These are phyloP conservation scores for Juncus inflexus DNA, from an alignment of 176 grass and related monocot genomes.

Conservation along the genomic window DNA sequence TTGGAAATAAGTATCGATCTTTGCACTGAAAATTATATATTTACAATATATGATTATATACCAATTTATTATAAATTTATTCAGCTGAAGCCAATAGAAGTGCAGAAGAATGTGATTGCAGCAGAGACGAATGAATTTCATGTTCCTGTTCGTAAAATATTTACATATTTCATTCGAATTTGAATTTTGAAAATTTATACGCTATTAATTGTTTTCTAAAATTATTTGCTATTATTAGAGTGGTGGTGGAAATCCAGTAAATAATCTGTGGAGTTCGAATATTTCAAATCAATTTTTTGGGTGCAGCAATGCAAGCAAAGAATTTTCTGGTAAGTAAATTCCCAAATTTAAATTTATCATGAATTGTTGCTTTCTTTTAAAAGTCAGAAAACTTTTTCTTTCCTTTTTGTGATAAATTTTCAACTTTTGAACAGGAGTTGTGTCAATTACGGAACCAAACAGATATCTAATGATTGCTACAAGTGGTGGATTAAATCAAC, in stretches of 20 bases:
- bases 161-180: neutral
- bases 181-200: constrained; percentile 2
- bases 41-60: neutral
- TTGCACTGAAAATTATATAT: constrained; percentile 20
- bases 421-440: constrained; percentile 33
- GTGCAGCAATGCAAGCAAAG: constrained; percentile 63
- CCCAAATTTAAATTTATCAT: constrained; percentile 5
- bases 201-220: constrained; percentile 13
- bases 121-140: constrained; percentile 39
- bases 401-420: neutral
- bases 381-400: neutral
- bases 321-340: constrained; percentile 48
- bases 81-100: constrained; percentile 58
- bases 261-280: constrained; percentile 64
- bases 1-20: constrained; percentile 17
- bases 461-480: constrained; percentile 92
- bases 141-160: constrained; percentile 46
- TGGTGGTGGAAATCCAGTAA: constrained; percentile 42
- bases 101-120: constrained; percentile 44
- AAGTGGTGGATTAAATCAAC: constrained; percentile 94
- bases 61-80: constrained; percentile 16
- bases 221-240: constrained; percentile 43
- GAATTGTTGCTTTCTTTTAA: neutral
- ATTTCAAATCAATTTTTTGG: constrained; percentile 52
- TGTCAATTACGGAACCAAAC: constrained; percentile 45